These are phyloP conservation scores for Pinus tabuliformis DNA, from an alignment of 75 land plant species.

Conservation along the genomic window DNA sequence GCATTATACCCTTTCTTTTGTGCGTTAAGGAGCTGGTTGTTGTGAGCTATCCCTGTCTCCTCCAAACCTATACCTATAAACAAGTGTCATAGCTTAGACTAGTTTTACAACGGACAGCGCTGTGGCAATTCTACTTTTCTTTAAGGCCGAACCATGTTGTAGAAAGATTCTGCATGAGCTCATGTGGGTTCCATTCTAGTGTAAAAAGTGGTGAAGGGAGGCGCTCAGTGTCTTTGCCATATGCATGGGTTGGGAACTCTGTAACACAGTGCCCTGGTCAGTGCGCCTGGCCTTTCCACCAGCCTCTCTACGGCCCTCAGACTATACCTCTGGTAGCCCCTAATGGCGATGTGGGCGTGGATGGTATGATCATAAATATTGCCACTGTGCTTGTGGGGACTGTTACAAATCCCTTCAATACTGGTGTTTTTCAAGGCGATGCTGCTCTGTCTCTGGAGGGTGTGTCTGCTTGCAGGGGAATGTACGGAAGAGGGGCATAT, in stretches of 20 bases:
- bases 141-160: no score
- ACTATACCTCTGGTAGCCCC: conserved; percentile 55
- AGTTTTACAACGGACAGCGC: no score
- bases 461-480: conserved; percentile 64
- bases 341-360: conserved; percentile 64
- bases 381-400: conserved; percentile 62
- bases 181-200: conserved; percentile 37
- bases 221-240: conserved; percentile 14
- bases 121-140: no score
- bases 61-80: no score
- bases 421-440: conserved; percentile 70
- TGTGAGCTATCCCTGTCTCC: no score
- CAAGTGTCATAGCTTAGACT: no score
- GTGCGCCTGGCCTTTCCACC: conserved; percentile 80
- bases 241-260: conserved; percentile 72
- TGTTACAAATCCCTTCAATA: conserved; percentile 63
- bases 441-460: conserved; percentile 56
- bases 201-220: neutral
- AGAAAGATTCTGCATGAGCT: conserved; percentile 46
- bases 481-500: no score
- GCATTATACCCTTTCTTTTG: no score
- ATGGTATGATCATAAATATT: conserved; percentile 72
- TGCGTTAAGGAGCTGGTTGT: no score
- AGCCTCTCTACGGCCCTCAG: conserved; percentile 67
- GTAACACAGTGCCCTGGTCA: conserved; percentile 67